phyloP scores from a whole-genome alignment of 805 yeast species.

The Saturnispora diversa region DNA sequence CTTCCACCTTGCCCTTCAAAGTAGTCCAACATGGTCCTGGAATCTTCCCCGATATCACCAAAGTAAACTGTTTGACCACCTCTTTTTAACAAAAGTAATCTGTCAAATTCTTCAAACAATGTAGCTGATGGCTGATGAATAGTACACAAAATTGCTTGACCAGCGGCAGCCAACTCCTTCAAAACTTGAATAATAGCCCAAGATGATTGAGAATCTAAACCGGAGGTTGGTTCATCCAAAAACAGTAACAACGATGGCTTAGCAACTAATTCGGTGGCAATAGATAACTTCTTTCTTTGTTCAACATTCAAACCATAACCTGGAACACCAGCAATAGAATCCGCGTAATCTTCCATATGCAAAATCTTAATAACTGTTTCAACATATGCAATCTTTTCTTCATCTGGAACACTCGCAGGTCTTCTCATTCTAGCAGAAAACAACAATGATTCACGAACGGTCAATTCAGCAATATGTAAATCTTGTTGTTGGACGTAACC shows the following conservation, averaged over 20 bases:
- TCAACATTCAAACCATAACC: slow-evolving; percentile 49
- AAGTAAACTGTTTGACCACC: slow-evolving; percentile 50
- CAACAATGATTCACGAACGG: slow-evolving; percentile 42
- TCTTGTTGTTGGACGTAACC: slow-evolving; percentile 55
- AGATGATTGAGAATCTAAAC: slow-evolving; percentile 49
- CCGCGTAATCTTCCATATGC: slow-evolving; percentile 41
- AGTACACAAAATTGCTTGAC: slow-evolving; percentile 52
- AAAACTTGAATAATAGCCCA: slow-evolving; percentile 49
- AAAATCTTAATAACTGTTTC: slow-evolving; percentile 34
- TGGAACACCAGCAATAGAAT: slow-evolving; percentile 40
- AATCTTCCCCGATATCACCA: slow-evolving; percentile 45
- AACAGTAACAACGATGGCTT: slow-evolving; percentile 45
- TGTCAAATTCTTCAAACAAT: slow-evolving; percentile 36
- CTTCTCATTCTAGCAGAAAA: slow-evolving; percentile 44
- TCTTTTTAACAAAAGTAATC: slow-evolving; percentile 33
- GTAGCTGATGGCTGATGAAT: slow-evolving; percentile 46
- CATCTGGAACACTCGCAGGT: slow-evolving; percentile 35
- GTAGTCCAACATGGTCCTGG: slow-evolving; percentile 35
- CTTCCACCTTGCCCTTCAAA: slow-evolving; percentile 55
- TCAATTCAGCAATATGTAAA: slow-evolving; percentile 40
- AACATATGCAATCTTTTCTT: slow-evolving; percentile 37
- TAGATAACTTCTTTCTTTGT: slow-evolving; percentile 44
- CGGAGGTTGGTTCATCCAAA: slow-evolving; percentile 55
- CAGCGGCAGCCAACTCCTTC: slow-evolving; percentile 41
- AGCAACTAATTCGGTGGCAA: slow-evolving; percentile 48